phyloP scores from a whole-genome alignment of 352 stramenopile species.

The Peronospora belbahrii region DNA sequence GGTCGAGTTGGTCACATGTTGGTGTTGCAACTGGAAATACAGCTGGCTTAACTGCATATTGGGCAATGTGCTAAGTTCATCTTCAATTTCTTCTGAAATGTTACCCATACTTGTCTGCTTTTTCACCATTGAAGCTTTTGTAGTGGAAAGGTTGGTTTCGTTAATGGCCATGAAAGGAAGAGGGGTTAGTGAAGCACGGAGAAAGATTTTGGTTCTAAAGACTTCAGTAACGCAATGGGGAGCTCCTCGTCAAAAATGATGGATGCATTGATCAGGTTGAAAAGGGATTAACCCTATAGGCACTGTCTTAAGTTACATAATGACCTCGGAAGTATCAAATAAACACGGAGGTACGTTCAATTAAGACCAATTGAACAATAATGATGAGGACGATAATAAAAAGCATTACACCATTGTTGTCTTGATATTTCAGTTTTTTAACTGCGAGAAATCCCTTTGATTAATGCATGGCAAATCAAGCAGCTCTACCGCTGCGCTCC shows the following conservation, averaged over 20 bases:
- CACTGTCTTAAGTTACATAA: too few species aligned
- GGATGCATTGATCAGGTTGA: not conserved
- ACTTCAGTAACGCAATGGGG: too few species aligned
- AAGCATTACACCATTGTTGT: not conserved
- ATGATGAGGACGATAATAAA: too few species aligned
- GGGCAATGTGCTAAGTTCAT: conserved; percentile 65
- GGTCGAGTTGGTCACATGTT: conserved; percentile 29
- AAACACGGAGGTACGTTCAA: too few species aligned
- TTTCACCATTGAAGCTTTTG: conserved; percentile 29
- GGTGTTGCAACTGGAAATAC: conserved; percentile 74
- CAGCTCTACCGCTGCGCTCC: conserved; percentile 1
- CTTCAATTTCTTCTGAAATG: conserved; percentile 84
- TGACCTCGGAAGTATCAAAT: too few species aligned
- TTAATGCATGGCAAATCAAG: not conserved
- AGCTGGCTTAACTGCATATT: conserved; percentile 72
- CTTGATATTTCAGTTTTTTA: not conserved
- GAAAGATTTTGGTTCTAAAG: not conserved
- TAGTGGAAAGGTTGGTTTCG: conserved; percentile 8
- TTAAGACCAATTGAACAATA: too few species aligned
- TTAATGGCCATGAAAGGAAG: conserved; percentile 3
- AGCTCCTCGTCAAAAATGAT: not conserved
- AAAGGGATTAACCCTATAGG: too few species aligned
- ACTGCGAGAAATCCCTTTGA: conserved; percentile 1
- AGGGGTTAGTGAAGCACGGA: too few species aligned
- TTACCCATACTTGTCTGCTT: conserved; percentile 75